These are phyloP conservation scores for Metschnikowia picachoensis DNA, from an alignment of 805 yeast species.

Conservation along the genomic window DNA sequence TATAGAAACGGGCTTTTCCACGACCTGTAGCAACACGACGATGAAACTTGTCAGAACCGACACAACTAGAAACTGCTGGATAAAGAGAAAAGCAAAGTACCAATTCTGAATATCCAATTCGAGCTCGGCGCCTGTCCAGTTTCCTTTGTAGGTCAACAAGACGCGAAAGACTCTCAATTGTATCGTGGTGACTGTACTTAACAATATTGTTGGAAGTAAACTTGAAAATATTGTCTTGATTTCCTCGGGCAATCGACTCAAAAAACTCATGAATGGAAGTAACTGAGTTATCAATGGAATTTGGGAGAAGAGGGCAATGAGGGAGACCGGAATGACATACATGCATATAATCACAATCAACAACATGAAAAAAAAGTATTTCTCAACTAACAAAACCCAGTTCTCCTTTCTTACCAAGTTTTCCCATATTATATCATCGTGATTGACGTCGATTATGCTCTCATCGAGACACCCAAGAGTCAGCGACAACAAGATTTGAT, in stretches of 20 bases:
- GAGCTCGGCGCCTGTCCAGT: conserved; percentile 55
- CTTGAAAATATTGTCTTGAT: conserved; percentile 54
- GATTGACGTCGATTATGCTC: conserved; percentile 52
- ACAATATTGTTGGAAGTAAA: conserved; percentile 62
- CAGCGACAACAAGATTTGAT: conserved; percentile 49
- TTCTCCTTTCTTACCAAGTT: conserved; percentile 46
- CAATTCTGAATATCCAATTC: conserved; percentile 73
- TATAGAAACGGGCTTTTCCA: conserved; percentile 68
- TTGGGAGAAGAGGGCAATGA: conserved; percentile 73
- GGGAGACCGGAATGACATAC: conserved; percentile 83
- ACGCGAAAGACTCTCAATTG: conserved; percentile 57
- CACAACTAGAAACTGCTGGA: conserved; percentile 81
- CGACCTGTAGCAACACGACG: conserved; percentile 54
- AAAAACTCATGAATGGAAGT: conserved; percentile 57
- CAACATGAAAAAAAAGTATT: conserved; percentile 40
- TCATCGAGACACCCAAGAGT: conserved; percentile 40
- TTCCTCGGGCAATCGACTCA: conserved; percentile 51
- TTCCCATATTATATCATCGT: conserved; percentile 69
- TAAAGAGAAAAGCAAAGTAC: conserved; percentile 73
- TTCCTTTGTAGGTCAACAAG: conserved; percentile 54
- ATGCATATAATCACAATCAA: conserved; percentile 43
- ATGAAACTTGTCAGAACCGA: conserved; percentile 79
- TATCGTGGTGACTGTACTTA: conserved; percentile 58
- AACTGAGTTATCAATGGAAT: conserved; percentile 59
- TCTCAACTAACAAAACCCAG: conserved; percentile 34